Evolutionary conservation across 2,329 filamentous ascomycete species (phyloP), one percentile per base, ranked within the genome.

Genomic region (Aspergillaceae sp.): DNA sequence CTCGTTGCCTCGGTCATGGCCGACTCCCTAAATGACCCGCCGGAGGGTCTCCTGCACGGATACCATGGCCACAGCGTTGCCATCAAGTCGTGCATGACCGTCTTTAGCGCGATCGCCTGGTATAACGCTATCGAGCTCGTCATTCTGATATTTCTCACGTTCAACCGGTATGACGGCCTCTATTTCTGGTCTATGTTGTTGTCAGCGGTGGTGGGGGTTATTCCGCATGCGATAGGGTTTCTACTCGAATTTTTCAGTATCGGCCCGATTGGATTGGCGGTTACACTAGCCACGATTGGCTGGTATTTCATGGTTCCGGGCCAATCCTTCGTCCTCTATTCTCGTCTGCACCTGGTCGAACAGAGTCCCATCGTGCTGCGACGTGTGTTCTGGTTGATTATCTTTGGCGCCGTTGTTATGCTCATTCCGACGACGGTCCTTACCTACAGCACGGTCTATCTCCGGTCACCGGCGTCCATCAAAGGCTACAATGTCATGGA

Each of bases 321-420:
- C 2, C 77, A 81, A 57, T 76, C 75, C 0, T 53, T 82, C n/a
- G 79, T 83, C 1, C 67, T 83, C 1, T 83, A 78, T 66, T 82
- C 79, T 0, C 73, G 80, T 5, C 71, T 83, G 1, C 78, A 82
- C 54, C 66, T 83, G 6, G 69, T 83, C n/a, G 65, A 78, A 1
- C 72, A 72, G 40, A 76, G 74, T 40, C 64, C 63, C 4, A 61
- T 56, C 0, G 56, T 75, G 2, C 62, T 82, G 2, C 71, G 69
- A 19, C 66, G 68, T 36, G 71, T 79, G 0, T 67, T 80, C 0
- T 71, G 61, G 50, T 77, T 83, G 70, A 82, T 84, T 49, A 71
- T 80, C 41, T 55, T 74, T 55, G 71, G 81, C 53, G 71, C 68
- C 4, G 43, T 80, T 37, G 51, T 80, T 27, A 63, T 79, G 27